Percentiles rank a stretch among this genome's conserved stretches.
phyloP scores from a whole-genome alignment of 257 asterid genomes.

The Perilla frutescens region DNA sequence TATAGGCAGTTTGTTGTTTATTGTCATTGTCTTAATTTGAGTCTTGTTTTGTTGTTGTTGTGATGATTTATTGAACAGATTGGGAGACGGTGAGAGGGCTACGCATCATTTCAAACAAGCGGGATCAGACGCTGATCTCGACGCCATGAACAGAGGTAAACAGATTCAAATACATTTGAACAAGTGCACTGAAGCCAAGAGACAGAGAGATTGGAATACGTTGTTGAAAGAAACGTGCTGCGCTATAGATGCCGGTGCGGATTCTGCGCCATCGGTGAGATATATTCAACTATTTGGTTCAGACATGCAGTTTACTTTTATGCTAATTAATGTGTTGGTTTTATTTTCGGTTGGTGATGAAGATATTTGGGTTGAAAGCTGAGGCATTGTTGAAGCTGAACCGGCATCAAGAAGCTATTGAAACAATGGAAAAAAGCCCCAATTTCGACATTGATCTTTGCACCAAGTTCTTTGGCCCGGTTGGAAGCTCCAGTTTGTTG shows the following conservation, averaged over 20 bases:
- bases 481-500: conserved; percentile 56
- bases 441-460: conserved; percentile 64
- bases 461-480: conserved; percentile 68
- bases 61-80: conserved; percentile 39
- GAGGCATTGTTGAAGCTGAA: conserved; percentile 77
- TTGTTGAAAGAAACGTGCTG: conserved; percentile 57
- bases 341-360: conserved; percentile 18
- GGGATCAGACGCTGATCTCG: conserved; percentile 83
- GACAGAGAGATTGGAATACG: conserved; percentile 62
- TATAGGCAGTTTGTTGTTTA: too few relatives aligned
- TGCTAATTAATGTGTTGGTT: not conserved
- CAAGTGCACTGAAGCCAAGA: conserved; percentile 71
- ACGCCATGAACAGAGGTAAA: conserved; percentile 55
- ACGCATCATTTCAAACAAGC: conserved; percentile 73
- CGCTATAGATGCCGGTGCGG: conserved; percentile 70
- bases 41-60: too few relatives aligned
- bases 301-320: too few relatives aligned
- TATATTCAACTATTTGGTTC: not conserved
- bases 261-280: conserved; percentile 81
- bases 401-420: conserved; percentile 77
- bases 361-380: conserved; percentile 78
- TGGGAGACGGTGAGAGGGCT: conserved; percentile 83
- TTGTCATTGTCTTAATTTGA: too few relatives aligned
- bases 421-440: conserved; percentile 59
- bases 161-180: conserved; percentile 56